Base-by-base conservation (phyloP, 2,329 filamentous ascomycete species). In the Diaporthe sp. region DNA sequence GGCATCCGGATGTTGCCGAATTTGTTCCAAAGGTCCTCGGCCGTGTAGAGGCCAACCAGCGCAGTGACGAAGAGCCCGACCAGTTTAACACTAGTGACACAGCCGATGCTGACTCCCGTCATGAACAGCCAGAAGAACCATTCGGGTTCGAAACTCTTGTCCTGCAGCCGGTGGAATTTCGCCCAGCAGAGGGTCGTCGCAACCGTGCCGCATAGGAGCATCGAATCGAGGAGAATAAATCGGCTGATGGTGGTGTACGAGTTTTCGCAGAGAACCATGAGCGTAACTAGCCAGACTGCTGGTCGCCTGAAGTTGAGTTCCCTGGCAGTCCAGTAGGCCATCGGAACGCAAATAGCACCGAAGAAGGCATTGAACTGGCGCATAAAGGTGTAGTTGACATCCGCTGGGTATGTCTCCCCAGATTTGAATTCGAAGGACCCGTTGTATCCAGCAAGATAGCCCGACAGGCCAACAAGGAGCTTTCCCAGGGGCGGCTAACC, bases 391-490 rank as follows among this genome's bases (percentile, higher is more conserved):
- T 98, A 99, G 88, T 99, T 94, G 82, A 99, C 89, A 81, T 98
- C 95, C 79, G 93, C 92, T 15, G 97, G 97, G 84, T 99, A 99
- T 73, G 91, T 95, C 82, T 98, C 97, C 83, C 97, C 97, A 72
- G 96, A 98, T 86, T 99, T 99, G 90, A 99, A 99, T 83, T 99
- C 97, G 86, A 99, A 99, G 5, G 96, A 97, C 75, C 97, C 97
- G 88, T 99, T 99, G 89, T 99, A 99, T 79, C 96, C 96, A 79
- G 96, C 97, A 77, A 99, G 90, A 82, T 97, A 98, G 83, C 97
- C 97, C 9, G 97, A 98, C 70, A 99, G 90, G 77, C 97, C 97
- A 80, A 99, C 96, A 74, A 99, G 92, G 92, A 99, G 98, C 89
- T 99, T 99, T 83, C 97, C 97, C 77, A 99, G 92, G 73, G 97